Evolutionary conservation across 2,329 filamentous ascomycete species (phyloP).

Genomic region (Periconia digitata): DNA sequence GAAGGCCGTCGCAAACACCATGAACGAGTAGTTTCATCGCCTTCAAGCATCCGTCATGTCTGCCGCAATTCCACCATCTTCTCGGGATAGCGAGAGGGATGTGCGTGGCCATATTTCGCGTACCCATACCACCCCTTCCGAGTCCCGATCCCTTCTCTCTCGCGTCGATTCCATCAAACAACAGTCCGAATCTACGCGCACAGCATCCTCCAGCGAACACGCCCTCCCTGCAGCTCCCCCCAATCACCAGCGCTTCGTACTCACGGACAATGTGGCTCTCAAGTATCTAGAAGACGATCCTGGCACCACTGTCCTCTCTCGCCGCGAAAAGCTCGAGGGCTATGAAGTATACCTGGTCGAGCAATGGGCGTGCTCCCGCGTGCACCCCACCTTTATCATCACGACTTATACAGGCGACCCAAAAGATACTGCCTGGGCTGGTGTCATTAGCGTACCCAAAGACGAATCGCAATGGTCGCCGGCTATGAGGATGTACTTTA

Average conservation of each 20-base stretch:
- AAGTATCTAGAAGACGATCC: constrained; percentile 80
- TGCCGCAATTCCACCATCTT: constrained; percentile 18
- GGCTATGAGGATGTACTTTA: constrained; percentile 79
- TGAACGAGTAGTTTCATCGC: constrained; percentile 11
- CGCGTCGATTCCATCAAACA: constrained; percentile 11
- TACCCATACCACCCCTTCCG: constrained; percentile 22
- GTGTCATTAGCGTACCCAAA: constrained; percentile 77
- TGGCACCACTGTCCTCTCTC: constrained; percentile 72
- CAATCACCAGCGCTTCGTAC: constrained; percentile 60
- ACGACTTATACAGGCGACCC: constrained; percentile 89
- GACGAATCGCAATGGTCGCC: constrained; percentile 81
- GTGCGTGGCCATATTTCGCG: constrained; percentile 29
- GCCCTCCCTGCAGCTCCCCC: too few relatives aligned
- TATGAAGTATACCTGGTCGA: constrained; percentile 95
- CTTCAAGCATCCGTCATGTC: constrained; percentile 20
- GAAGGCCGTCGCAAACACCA: constrained; percentile 9
- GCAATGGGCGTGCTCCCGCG: constrained; percentile 94
- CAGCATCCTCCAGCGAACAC: constrained; percentile 14
- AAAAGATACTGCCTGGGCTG: constrained; percentile 74
- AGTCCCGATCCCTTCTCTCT: constrained; percentile 14
- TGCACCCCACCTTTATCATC: constrained; percentile 87
- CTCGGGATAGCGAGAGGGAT: constrained; percentile 28
- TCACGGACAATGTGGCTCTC: constrained; percentile 68
- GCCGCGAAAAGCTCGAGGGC: constrained; percentile 69
- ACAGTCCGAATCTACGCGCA: constrained; percentile 8